These are phyloP conservation scores for Tolypocladium sp. DNA, from an alignment of 2,329 filamentous ascomycete species.

Conservation along the genomic window DNA sequence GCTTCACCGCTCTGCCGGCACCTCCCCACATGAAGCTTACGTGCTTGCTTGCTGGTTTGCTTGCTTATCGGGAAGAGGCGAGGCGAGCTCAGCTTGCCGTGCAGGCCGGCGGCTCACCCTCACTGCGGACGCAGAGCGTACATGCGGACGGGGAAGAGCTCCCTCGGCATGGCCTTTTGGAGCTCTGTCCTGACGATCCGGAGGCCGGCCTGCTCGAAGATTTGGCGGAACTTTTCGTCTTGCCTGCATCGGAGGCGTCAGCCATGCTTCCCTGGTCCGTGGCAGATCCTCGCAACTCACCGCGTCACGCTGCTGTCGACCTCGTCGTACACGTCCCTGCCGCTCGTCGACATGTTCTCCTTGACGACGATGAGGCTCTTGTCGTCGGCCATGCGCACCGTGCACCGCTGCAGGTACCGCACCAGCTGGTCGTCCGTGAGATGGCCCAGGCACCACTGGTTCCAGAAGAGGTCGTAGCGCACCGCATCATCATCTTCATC, in stretches of 20 bases:
- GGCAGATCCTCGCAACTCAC: slow-evolving; percentile 18
- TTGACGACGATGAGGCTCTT: slow-evolving; percentile 17
- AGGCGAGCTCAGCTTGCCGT: not conserved
- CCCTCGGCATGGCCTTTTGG: slow-evolving; percentile 52
- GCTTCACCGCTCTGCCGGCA: not conserved
- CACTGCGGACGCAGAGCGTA: slow-evolving; percentile 48
- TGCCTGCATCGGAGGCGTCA: slow-evolving; percentile 31
- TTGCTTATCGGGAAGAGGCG: not conserved
- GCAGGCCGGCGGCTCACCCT: not conserved
- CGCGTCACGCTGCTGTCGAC: slow-evolving; percentile 66
- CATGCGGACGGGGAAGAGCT: slow-evolving; percentile 62
- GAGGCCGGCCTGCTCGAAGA: slow-evolving; percentile 62
- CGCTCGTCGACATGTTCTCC: slow-evolving; percentile 58
- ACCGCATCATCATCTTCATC: slow-evolving; percentile 11
- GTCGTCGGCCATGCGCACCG: slow-evolving; percentile 13
- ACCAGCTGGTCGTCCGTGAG: slow-evolving; percentile 67
- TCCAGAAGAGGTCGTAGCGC: slow-evolving; percentile 72
- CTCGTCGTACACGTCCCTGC: slow-evolving; percentile 52
- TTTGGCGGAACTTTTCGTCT: slow-evolving; percentile 56
- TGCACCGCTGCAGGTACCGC: slow-evolving; percentile 53
- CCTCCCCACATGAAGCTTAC: not conserved
- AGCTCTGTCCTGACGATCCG: slow-evolving; percentile 56
- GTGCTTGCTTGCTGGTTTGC: too few relatives aligned
- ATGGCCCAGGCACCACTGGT: slow-evolving; percentile 79
- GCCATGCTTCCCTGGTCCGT: not conserved